Evolutionary conservation across 78 protist species (phyloP).

Genomic region (Dictyostelium intermedium): DNA sequence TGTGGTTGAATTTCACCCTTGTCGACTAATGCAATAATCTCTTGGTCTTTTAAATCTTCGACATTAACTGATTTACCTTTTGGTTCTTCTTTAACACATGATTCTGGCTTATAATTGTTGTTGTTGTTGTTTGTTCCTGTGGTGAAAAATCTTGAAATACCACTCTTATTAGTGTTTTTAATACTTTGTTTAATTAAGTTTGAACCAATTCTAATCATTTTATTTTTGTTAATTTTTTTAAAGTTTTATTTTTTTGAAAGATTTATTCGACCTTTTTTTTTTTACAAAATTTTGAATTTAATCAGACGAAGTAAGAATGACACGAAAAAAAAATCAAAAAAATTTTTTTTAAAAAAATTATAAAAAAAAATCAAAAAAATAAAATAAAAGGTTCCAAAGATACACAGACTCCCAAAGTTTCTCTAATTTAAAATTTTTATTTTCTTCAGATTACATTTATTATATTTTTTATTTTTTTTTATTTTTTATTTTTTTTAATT

Average conservation of each 20-base stretch:
- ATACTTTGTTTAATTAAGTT: constrained; percentile 1
- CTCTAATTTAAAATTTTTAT: too few relatives aligned
- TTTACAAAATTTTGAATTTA: background rate
- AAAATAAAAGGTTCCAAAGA: too few relatives aligned
- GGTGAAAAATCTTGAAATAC: background rate
- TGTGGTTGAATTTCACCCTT: constrained; percentile 79
- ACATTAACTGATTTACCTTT: background rate
- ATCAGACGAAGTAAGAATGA: background rate
- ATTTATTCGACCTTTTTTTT: background rate
- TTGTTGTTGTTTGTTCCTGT: background rate
- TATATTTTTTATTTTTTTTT: too few relatives aligned
- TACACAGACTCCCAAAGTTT: too few relatives aligned
- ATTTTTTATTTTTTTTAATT: too few relatives aligned
- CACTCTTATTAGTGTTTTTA: background rate
- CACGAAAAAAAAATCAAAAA: background rate
- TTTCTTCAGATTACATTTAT: too few relatives aligned
- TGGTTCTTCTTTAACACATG: constrained; percentile 69
- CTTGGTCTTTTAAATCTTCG: constrained; percentile 38
- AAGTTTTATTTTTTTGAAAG: background rate
- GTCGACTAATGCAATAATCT: constrained; percentile 65
- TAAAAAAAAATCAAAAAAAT: too few relatives aligned
- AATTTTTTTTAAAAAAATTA: background rate
- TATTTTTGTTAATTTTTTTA: background rate
- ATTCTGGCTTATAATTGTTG: constrained; percentile 47
- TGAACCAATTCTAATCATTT: constrained; percentile 9